These are phyloP conservation scores for Claviceps sorghi DNA, from an alignment of 2,329 filamentous ascomycete genomes.

Conservation along the genomic window DNA sequence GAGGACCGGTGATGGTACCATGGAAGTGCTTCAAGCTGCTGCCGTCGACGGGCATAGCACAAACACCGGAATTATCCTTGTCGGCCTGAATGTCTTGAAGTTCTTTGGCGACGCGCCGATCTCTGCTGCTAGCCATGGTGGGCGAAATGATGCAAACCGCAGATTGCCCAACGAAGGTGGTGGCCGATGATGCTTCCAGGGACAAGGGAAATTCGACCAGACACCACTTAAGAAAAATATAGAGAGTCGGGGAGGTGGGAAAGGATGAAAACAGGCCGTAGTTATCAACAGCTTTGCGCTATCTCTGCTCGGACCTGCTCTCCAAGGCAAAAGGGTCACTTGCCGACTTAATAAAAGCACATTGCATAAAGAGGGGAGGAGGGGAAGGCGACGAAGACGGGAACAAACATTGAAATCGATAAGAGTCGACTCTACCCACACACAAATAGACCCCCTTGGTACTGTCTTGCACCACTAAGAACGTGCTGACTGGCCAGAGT, in stretches of 20 bases:
- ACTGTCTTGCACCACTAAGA: not conserved
- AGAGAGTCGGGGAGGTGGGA: not conserved
- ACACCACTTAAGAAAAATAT: too few species aligned
- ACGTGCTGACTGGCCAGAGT: not conserved
- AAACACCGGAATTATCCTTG: constrained; percentile 57
- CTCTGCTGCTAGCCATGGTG: constrained; percentile 35
- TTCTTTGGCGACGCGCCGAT: constrained; percentile 58
- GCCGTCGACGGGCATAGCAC: constrained; percentile 47
- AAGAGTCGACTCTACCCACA: not conserved
- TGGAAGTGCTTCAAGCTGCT: constrained; percentile 68
- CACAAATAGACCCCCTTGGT: not conserved
- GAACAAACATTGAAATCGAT: not conserved
- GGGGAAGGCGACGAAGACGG: not conserved
- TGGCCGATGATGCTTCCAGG: not conserved
- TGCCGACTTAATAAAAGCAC: not conserved
- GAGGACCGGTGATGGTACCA: constrained; percentile 72
- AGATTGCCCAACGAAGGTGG: not conserved
- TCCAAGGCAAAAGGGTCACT: not conserved
- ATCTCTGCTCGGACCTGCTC: not conserved
- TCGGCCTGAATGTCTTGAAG: constrained; percentile 62
- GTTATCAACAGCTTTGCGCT: not conserved
- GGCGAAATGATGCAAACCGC: constrained; percentile 1
- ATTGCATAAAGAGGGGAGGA: not conserved
- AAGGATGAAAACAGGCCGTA: not conserved
- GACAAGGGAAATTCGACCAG: not conserved